Percentiles rank a stretch among this genome's conserved stretches.
Conservation (phyloP, 1,284 basidiomycete species). For the Apiotrichum akiyoshidainum region DNA sequence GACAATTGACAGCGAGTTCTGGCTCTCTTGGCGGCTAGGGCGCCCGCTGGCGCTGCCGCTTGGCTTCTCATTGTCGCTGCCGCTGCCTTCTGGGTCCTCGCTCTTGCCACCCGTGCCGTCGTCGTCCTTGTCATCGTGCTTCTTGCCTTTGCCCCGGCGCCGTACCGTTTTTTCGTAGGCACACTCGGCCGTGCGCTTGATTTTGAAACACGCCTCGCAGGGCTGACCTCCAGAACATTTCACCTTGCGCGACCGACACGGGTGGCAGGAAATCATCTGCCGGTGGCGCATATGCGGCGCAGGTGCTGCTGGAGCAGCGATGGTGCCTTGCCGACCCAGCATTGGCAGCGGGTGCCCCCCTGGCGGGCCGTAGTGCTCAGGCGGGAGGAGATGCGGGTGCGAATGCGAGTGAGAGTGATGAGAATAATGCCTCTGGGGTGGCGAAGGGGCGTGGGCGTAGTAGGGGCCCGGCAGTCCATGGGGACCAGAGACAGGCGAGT, state of each 20-base stretch:
- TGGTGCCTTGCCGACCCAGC: neutral
- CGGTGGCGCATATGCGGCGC: constrained; percentile 20
- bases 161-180: constrained; percentile 35
- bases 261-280: constrained; percentile 40
- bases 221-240: constrained; percentile 41
- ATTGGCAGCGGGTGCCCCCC: neutral
- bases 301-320: neutral
- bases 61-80: constrained; percentile 1
- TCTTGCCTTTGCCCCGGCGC: constrained; percentile 37
- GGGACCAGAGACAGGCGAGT: neutral
- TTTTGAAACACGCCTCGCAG: constrained; percentile 35
- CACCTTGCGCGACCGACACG: constrained; percentile 40
- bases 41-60: neutral
- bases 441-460: neutral
- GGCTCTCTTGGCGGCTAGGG: neutral
- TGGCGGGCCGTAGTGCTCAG: neutral
- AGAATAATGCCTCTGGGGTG: neutral
- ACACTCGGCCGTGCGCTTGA: constrained; percentile 32
- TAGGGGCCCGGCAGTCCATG: neutral
- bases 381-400: neutral
- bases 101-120: neutral
- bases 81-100: neutral
- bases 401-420: neutral
- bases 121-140: constrained; percentile 1
- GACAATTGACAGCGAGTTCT: neutral